Percentiles rank a stretch among this genome's conserved stretches.
These are phyloP conservation scores for Plantago ovata DNA, from an alignment of 257 asterid species.

Conservation along the genomic window DNA sequence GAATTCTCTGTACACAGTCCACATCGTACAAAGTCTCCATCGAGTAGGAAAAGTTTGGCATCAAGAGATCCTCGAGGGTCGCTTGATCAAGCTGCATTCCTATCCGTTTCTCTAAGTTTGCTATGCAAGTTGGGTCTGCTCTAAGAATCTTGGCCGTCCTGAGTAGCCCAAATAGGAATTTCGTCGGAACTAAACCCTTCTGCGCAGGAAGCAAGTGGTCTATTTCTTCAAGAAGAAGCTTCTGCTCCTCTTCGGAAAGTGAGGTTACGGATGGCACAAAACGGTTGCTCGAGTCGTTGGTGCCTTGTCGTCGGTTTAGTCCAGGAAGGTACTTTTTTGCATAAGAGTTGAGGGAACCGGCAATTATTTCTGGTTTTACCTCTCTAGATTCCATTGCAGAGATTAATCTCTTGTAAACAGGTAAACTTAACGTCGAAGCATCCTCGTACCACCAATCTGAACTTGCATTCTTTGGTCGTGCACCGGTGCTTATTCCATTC, in stretches of 20 bases:
- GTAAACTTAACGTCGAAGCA: conserved; percentile 68
- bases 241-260: conserved; percentile 82
- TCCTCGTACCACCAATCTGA: conserved; percentile 99
- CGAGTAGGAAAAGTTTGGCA: conserved; percentile 76
- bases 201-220: conserved; percentile 72
- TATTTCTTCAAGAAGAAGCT: conserved; percentile 73
- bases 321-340: conserved; percentile 85
- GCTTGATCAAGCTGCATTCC: conserved; percentile 98
- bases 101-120: conserved; percentile 70
- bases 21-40: conserved; percentile 95
- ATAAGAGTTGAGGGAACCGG: conserved; percentile 67
- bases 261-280: conserved; percentile 34
- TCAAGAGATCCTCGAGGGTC: conserved; percentile 87
- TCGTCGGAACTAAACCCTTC: conserved; percentile 71
- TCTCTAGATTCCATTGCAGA: conserved; percentile 80
- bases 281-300: conserved; percentile 50
- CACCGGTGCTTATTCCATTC: conserved; percentile 99
- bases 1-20: conserved; percentile 74
- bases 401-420: conserved; percentile 63
- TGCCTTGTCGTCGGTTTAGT: conserved; percentile 57
- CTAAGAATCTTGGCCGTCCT: conserved; percentile 81
- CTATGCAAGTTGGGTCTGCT: conserved; percentile 49
- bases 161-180: conserved; percentile 75
- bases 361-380: conserved; percentile 54
- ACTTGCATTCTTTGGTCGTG: conserved; percentile 58